Base-by-base conservation (phyloP, 2,329 filamentous ascomycete genomes). In the Chaetomium strumarium region DNA sequence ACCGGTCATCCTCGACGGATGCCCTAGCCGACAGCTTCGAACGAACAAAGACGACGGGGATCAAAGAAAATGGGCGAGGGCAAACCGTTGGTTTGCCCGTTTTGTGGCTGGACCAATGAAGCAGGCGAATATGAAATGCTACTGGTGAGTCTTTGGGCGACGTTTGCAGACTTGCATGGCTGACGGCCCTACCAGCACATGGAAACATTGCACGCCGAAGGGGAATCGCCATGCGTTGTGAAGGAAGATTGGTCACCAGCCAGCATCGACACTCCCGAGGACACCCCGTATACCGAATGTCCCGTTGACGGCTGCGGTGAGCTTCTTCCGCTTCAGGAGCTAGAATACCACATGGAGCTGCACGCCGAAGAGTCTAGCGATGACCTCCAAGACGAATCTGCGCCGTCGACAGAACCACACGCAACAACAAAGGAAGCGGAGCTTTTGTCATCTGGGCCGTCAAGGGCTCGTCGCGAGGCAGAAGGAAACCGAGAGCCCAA, bases 241-340 rank as follows among this genome's bases (percentile, higher is more conserved):
- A 53, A 49, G 41, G 64, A 66, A 49, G 59, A 57, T 20, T 61
- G 63, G 40, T 11, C 47, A 44, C 30, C 24, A 41, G 51, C 14
- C 49, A 51, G 30, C 39, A 48, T 47, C 33, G 58, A 51, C 19
- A 56, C 56, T 42, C 60, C 65, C 34, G 64, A 68, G 10, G 66
- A 70, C 37, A 56, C 58, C 8, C 53, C 69, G 14, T 81, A 81
- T 61, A 69, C 74, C 19, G 70, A 76, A 39, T 85, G 82, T 59
- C 75, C 78, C 1, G 58, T 75, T 33, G 74, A 78, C 14, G 76
- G 74, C 19, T 88, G 84, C 62, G 78, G 78, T 31, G 83, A 87
- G 64, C 64, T 73, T n/a, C 65, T 85, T 17, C 66, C 72, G 7
- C 60, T 71, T 8, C 65, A 69, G 14, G 79, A 84, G 59, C 68